Evolutionary conservation across 2,329 filamentous ascomycete genomes (phyloP), one percentile per base, ranked within the genome.

Genomic region (Penicillium psychrosexuale): DNA sequence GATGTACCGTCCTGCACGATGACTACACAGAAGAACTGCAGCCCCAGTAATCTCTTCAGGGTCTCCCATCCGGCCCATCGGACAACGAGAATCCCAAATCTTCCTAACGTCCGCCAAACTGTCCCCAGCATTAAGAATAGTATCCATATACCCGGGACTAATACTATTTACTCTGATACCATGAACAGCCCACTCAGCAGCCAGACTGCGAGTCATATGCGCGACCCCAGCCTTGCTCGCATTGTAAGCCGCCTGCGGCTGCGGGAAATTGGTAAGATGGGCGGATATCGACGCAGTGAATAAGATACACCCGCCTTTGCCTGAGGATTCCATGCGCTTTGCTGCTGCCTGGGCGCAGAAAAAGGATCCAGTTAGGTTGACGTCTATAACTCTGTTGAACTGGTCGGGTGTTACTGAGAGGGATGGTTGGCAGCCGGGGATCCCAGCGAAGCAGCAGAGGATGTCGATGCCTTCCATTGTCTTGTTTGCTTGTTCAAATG

Each of bases 101-200:
- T 73, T 73, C 54, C 82, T 75, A 36, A 80, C 79, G 36, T 77
- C 75, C 11, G 77, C 77, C 44, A 89, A 68, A 0, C 82, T 82
- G 8, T 81, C 78, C 0, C 86, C 85, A 56, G 84, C 84, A 64
- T 90, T 91, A 45, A 91, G 72, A 12, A 89, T 82, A 0, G 87
- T 90, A 64, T 90, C 87, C 84, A 91, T 90, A 63, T 91, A 91
- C 0, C 88, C 88, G 0, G 89, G 89, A 37, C 80, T 84, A 42
- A 92, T 78, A 17, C 78, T 83, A 62, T 92, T 91, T 5, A 88
- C 84, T 3, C 86, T 74, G 57, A 92, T 89, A 0, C 89, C 88
- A 66, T 86, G 80, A 1, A 77, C 72, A 1, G 85, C 85, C 88
- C 88, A 91, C 70, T 92, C 89, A 0, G 85, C 87, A 0, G 88